phyloP scores from a whole-genome alignment of 345 rosid species.

The Hevea brasiliensis region DNA sequence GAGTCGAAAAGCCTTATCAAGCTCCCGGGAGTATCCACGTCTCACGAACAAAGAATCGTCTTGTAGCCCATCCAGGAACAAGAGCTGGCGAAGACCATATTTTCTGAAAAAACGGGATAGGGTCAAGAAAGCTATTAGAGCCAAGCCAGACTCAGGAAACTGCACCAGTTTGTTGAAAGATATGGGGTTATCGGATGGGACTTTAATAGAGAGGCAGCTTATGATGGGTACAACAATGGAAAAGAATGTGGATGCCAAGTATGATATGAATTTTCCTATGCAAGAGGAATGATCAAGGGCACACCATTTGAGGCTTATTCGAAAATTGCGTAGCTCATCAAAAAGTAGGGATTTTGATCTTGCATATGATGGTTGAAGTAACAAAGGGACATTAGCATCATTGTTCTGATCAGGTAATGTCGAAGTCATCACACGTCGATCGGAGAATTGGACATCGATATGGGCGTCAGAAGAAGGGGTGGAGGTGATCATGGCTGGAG shows the following conservation, averaged over 20 bases:
- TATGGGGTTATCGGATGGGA: conserved; percentile 33
- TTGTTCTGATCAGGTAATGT: conserved; percentile 6
- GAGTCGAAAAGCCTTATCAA: conserved; percentile 58
- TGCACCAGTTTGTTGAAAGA: conserved; percentile 64
- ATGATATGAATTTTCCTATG: conserved; percentile 49
- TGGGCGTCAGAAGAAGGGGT: conserved; percentile 1
- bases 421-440: background rate
- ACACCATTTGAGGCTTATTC: conserved; percentile 59
- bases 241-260: conserved; percentile 42
- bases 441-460: conserved; percentile 6
- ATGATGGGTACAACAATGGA: conserved; percentile 47
- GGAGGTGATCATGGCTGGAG: conserved; percentile 2
- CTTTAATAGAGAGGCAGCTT: conserved; percentile 31
- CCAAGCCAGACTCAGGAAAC: conserved; percentile 61
- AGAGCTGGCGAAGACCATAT: conserved; percentile 55
- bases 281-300: conserved; percentile 68
- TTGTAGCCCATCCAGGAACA: conserved; percentile 57
- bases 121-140: conserved; percentile 54
- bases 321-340: conserved; percentile 54
- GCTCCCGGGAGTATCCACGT: conserved; percentile 50
- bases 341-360: conserved; percentile 36
- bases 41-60: conserved; percentile 49
- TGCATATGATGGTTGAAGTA: conserved; percentile 27
- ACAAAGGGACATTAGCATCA: conserved; percentile 1
- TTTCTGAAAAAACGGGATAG: conserved; percentile 51